These are phyloP conservation scores for Ilyonectria destructans DNA, from an alignment of 2,329 filamentous ascomycete genomes.

Conservation along the genomic window DNA sequence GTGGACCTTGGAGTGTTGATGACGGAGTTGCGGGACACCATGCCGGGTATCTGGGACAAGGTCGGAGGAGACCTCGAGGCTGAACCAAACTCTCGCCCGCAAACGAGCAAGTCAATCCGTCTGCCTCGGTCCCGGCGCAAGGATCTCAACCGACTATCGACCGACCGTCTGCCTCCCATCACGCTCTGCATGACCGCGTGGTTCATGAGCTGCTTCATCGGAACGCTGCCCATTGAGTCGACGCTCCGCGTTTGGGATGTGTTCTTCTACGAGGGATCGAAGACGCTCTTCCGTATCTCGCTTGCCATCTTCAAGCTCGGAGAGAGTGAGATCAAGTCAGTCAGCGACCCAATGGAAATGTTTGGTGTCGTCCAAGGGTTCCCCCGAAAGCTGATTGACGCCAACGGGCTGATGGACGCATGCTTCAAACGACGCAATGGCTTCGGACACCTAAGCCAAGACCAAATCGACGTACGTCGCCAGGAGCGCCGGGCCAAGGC, in stretches of 20 bases:
- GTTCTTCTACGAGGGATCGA: slow-evolving; percentile 95
- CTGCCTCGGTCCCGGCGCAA: slow-evolving; percentile 58
- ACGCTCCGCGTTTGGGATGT: slow-evolving; percentile 95
- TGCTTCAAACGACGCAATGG: slow-evolving; percentile 87
- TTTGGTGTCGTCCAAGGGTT: slow-evolving; percentile 94
- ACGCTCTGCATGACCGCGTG: slow-evolving; percentile 94
- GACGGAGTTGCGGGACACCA: slow-evolving; percentile 85
- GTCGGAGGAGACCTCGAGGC: slow-evolving; percentile 84
- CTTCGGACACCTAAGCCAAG: slow-evolving; percentile 86
- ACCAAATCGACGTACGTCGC: slow-evolving; percentile 83
- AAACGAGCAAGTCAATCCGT: slow-evolving; percentile 56
- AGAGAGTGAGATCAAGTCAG: slow-evolving; percentile 84
- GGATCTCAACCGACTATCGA: slow-evolving; percentile 59
- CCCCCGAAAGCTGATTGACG: slow-evolving; percentile 85
- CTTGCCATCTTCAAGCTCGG: slow-evolving; percentile 92
- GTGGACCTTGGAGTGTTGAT: slow-evolving; percentile 95
- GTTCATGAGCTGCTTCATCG: slow-evolving; percentile 99
- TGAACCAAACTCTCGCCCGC: slow-evolving; percentile 56
- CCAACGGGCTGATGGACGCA: slow-evolving; percentile 85
- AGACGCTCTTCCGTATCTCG: slow-evolving; percentile 93
- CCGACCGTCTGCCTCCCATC: slow-evolving; percentile 84
- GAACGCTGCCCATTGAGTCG: slow-evolving; percentile 91
- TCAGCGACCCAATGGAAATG: slow-evolving; percentile 93
- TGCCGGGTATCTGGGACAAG: slow-evolving; percentile 89
- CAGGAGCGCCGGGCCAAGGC: slow-evolving; percentile 75